phyloP scores from a whole-genome alignment of 2,329 filamentous ascomycete species.

The Neurospora sp. region DNA sequence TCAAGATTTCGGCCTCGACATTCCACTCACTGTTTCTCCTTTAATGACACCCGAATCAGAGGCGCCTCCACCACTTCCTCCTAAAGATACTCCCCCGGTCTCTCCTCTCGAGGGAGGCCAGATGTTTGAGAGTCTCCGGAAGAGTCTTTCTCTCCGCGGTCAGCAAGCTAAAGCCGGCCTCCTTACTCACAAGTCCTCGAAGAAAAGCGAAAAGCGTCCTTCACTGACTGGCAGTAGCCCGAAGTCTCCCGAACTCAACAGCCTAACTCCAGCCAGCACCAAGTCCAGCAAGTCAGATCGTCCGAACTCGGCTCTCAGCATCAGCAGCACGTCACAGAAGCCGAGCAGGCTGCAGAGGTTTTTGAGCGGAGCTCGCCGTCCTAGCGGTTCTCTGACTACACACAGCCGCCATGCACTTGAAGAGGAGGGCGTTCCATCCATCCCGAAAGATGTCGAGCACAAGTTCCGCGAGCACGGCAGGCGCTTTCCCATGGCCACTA shows the following conservation, averaged over 20 bases:
- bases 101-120: constrained; percentile 6
- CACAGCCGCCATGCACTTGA: constrained; percentile 25
- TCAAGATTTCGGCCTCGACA: constrained; percentile 2
- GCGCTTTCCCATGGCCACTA: constrained; percentile 25
- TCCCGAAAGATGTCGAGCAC: constrained; percentile 26
- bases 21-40: constrained; percentile 1
- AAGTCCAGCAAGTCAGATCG: constrained; percentile 20
- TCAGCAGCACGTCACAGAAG: constrained; percentile 26
- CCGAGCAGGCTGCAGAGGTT: constrained; percentile 31
- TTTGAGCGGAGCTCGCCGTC: constrained; percentile 24
- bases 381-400: constrained; percentile 20
- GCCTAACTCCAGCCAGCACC: constrained; percentile 20
- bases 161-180: constrained; percentile 1
- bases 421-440: constrained; percentile 23
- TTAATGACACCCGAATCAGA: constrained; percentile 11
- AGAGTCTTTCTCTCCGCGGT: background rate
- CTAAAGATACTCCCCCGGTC: constrained; percentile 22
- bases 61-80: constrained; percentile 24
- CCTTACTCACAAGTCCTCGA: constrained; percentile 1
- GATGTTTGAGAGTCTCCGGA: constrained; percentile 5
- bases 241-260: constrained; percentile 16
- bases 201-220: constrained; percentile 9
- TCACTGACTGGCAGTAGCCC: constrained; percentile 9
- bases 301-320: constrained; percentile 24
- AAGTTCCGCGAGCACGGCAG: constrained; percentile 27